Evolutionary conservation across 1,284 basidiomycete species (phyloP).

Genomic region (Heterobasidion occidentale): DNA sequence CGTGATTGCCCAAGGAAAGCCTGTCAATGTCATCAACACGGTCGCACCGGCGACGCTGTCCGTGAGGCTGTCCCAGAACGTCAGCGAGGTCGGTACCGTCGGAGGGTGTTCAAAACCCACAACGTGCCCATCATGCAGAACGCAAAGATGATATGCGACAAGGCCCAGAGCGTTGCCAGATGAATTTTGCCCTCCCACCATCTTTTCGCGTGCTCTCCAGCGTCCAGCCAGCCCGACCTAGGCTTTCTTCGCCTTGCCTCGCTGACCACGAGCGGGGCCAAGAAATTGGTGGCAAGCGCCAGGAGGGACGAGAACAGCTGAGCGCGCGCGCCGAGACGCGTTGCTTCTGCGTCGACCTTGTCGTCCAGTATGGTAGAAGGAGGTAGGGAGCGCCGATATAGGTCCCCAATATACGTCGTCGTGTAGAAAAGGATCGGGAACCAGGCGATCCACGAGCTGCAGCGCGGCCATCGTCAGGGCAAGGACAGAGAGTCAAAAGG

Average conservation of each 20-base stretch:
- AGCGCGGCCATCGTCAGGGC: constrained; percentile 6
- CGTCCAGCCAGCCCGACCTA: background rate
- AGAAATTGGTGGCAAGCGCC: constrained; percentile 60
- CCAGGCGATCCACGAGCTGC: constrained; percentile 78
- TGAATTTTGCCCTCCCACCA: constrained; percentile 39
- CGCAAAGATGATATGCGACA: constrained; percentile 64
- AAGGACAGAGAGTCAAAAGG: background rate
- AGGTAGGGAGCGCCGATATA: constrained; percentile 55
- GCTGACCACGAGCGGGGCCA: constrained; percentile 68
- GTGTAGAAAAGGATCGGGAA: constrained; percentile 88
- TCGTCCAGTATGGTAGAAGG: constrained; percentile 27
- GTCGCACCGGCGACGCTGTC: constrained; percentile 57
- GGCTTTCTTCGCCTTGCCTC: background rate
- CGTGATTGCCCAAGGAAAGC: constrained; percentile 74
- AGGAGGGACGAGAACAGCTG: constrained; percentile 74
- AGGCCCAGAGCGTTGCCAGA: constrained; percentile 66
- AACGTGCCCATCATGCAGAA: constrained; percentile 68
- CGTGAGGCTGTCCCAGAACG: constrained; percentile 41
- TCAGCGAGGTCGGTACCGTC: background rate
- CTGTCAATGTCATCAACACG: constrained; percentile 56
- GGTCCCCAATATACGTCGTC: constrained; percentile 80
- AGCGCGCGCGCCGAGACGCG: constrained; percentile 78
- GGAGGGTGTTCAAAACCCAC: constrained; percentile 33
- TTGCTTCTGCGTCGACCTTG: constrained; percentile 57
- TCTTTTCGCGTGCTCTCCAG: constrained; percentile 4